Evolutionary conservation across 257 asterid species (phyloP), one percentile per base, ranked within the genome.

Genomic region (Parsonsia alboflavescens): DNA sequence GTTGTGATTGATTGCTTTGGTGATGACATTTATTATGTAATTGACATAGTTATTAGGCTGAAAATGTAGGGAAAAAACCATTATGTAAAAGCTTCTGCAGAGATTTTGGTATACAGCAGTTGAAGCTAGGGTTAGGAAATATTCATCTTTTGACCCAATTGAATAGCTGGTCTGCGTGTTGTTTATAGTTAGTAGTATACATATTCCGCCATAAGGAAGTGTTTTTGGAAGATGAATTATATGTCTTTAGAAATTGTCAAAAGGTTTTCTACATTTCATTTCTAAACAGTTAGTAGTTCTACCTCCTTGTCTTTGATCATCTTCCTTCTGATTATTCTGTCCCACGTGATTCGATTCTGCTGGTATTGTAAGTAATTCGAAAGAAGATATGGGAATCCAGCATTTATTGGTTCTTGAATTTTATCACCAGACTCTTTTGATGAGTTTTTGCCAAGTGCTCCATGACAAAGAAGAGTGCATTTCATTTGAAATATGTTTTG

Each of bases 61-160:
- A 65, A 54, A 67, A 62, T 77, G 78, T 71, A 71, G 84, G 45
- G 12, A 53, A 54, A 30, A 59, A 50, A 68, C 36, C 62, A 79
- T 54, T 75, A 28, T 16, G 53, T 33, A 33, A 68, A 80, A 58
- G 78, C 76, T 77, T 75, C 65, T 71, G 78, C 79, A 71, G 73
- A 85, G 80, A 68, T 82, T 81, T 84, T 82, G 82, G 59, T 83
- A 81, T 78, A 78, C 82, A 76, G 68, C 78, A 79, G 80, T 81
- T 77, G 52, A 78, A 81, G 77, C 71, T 87, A 84, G 86, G 77
- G 58, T 57, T 80, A 73, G 80, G 81, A 74, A 41, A 28, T 75
- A 73, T 67, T 49, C 59, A 33, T 73, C 72, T 72, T 69, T 78
- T 80, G 73, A 76, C 80, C 70, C 28, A 53, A 63, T 80, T 84